Evolutionary conservation across 2,329 filamentous ascomycete species (phyloP).

Genomic region (Amphichorda felina): DNA sequence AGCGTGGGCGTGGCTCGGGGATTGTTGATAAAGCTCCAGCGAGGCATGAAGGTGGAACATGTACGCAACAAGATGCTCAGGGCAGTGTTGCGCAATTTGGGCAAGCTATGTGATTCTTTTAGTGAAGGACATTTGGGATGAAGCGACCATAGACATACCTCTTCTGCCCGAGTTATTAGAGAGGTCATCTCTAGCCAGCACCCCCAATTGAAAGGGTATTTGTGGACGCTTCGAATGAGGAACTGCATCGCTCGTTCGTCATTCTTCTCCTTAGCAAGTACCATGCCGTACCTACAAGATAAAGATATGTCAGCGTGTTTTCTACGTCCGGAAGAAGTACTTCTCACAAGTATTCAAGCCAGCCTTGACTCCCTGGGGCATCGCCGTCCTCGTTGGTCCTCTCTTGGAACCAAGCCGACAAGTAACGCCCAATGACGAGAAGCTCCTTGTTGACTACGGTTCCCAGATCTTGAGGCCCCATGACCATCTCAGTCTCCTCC

Average conservation of each 20-base stretch:
- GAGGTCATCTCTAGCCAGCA: conserved; percentile 89
- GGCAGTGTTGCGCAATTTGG: conserved; percentile 58
- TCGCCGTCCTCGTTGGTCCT: conserved; percentile 46
- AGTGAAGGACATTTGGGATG: not conserved
- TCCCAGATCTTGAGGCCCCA: conserved; percentile 84
- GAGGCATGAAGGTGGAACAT: conserved; percentile 90
- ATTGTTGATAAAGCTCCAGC: conserved; percentile 84
- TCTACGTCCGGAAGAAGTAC: not conserved
- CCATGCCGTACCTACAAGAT: conserved; percentile 62
- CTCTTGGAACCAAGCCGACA: conserved; percentile 72
- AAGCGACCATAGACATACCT: conserved; percentile 46
- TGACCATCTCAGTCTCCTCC: conserved; percentile 93
- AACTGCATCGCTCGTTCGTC: conserved; percentile 75
- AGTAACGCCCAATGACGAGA: conserved; percentile 57
- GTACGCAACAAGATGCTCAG: conserved; percentile 83
- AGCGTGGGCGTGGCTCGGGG: conserved; percentile 59
- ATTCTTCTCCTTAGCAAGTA: conserved; percentile 83
- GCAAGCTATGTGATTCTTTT: conserved; percentile 42
- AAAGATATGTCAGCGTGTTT: not conserved
- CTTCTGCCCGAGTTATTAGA: conserved; percentile 67
- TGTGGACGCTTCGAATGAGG: conserved; percentile 77
- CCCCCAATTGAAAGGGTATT: conserved; percentile 93
- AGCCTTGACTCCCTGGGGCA: conserved; percentile 64
- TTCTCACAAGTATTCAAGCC: conserved; percentile 69
- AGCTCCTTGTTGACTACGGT: conserved; percentile 79